Conservation (phyloP, 495 filamentous ascomycete species). For the Neurospora africana region DNA sequence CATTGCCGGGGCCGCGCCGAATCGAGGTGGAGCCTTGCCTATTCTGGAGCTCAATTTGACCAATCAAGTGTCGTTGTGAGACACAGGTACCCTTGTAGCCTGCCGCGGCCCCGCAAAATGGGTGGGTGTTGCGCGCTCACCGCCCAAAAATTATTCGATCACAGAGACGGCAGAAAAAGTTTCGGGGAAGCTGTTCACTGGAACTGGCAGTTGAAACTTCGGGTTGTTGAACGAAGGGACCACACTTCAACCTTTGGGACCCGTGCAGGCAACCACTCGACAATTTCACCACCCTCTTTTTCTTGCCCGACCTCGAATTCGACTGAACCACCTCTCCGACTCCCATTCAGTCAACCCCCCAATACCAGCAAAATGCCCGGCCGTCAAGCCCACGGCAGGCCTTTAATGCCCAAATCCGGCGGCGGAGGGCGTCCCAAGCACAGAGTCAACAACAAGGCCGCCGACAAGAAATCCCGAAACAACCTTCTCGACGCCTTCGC, state of each 20-base stretch:
- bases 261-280: conserved; percentile 5
- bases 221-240: not conserved
- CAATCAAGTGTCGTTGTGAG: not conserved
- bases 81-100: not conserved
- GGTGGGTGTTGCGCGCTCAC: conserved; percentile 13
- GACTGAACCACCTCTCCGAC: not conserved
- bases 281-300: not conserved
- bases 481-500: conserved; percentile 72
- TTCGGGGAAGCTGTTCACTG: not conserved
- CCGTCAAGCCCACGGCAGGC: conserved; percentile 49
- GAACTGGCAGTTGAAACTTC: not conserved
- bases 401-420: conserved; percentile 29
- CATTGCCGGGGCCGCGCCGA: not conserved
- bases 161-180: conserved; percentile 17
- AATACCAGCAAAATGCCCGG: conserved; percentile 48
- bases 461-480: conserved; percentile 31
- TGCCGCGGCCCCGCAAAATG: conserved; percentile 5
- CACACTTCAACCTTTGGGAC: not conserved
- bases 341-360: not conserved
- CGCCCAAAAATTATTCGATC: conserved; percentile 17
- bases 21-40: not conserved
- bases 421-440: conserved; percentile 36
- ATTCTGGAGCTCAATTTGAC: not conserved
- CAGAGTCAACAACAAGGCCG: conserved; percentile 4
- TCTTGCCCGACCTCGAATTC: not conserved